phyloP scores from a whole-genome alignment of 2,329 filamentous ascomycete genomes.

The Cladorrhinum sp. region DNA sequence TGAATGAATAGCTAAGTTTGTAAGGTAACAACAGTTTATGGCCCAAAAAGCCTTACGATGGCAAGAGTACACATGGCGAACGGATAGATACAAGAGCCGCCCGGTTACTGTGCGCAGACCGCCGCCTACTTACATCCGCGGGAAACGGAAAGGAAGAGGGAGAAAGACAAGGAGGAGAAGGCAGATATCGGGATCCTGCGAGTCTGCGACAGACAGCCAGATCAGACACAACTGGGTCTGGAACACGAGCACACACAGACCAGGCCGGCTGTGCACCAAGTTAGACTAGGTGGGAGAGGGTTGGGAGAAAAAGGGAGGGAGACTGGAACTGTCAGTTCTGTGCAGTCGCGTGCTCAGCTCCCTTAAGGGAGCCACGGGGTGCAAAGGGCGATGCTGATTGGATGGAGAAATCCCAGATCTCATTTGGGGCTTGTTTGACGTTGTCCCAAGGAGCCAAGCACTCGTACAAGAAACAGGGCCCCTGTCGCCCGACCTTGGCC shows the following conservation, averaged over 20 bases:
- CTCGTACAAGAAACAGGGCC: conserved; percentile 3
- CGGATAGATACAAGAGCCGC: background rate
- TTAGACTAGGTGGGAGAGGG: background rate
- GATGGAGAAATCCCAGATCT: background rate
- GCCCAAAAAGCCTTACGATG: background rate
- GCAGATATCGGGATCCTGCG: conserved; percentile 6
- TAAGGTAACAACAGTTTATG: background rate
- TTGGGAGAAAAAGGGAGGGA: background rate
- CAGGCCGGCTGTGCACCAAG: conserved; percentile 10
- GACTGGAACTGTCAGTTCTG: conserved; percentile 11
- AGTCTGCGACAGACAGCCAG: background rate
- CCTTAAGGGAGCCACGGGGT: conserved; percentile 25
- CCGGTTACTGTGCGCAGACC: conserved; percentile 1
- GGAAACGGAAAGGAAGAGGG: background rate
- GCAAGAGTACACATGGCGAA: background rate
- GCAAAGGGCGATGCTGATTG: conserved; percentile 22
- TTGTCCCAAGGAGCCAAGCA: conserved; percentile 8
- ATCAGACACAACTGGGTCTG: background rate
- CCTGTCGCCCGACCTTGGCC: background rate
- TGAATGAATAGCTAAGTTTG: background rate
- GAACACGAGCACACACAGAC: background rate
- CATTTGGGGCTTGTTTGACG: conserved; percentile 5
- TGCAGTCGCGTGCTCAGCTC: conserved; percentile 29
- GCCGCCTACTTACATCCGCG: background rate
- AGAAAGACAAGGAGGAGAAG: background rate